Evolutionary conservation across 2,329 filamentous ascomycete genomes (phyloP).

Genomic region (Arthroderma sp.): DNA sequence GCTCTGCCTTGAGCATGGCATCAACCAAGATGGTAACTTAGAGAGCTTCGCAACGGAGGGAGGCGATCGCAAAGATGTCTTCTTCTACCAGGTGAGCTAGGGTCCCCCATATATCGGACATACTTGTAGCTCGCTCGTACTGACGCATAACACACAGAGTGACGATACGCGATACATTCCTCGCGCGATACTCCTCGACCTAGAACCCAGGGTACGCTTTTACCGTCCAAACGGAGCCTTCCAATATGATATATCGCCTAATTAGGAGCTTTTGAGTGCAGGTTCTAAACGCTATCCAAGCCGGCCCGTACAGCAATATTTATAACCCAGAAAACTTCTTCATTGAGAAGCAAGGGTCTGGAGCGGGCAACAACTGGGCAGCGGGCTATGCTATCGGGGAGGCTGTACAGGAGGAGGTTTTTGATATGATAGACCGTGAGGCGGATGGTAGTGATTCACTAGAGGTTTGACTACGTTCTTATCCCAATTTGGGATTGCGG

Average conservation of each 20-base stretch:
- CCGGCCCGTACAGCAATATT: slow-evolving; percentile 90
- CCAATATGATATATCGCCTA: no score
- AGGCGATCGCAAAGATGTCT: slow-evolving; percentile 95
- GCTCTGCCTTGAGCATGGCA: slow-evolving; percentile 93
- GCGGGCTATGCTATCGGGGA: slow-evolving; percentile 91
- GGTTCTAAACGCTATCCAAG: slow-evolving; percentile 87
- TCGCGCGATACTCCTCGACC: slow-evolving; percentile 82
- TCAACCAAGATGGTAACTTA: slow-evolving; percentile 91
- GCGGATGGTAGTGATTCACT: slow-evolving; percentile 95
- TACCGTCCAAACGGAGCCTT: background rate
- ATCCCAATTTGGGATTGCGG: no score
- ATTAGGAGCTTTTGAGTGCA: slow-evolving; percentile 13
- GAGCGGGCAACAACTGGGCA: slow-evolving; percentile 97
- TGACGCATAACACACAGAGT: slow-evolving; percentile 41
- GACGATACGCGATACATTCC: slow-evolving; percentile 98
- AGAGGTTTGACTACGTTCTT: slow-evolving; percentile 43
- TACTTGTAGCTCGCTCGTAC: background rate
- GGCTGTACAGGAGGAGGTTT: slow-evolving; percentile 83
- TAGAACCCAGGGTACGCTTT: slow-evolving; percentile 66
- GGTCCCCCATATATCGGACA: background rate
- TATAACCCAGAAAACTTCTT: slow-evolving; percentile 99
- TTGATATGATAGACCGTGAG: slow-evolving; percentile 99
- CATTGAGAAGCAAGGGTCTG: slow-evolving; percentile 81
- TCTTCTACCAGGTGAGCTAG: slow-evolving; percentile 65
- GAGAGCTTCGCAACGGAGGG: slow-evolving; percentile 97